These are phyloP conservation scores for Penicillium nordicum DNA, from an alignment of 2,329 filamentous ascomycete species.

Conservation along the genomic window DNA sequence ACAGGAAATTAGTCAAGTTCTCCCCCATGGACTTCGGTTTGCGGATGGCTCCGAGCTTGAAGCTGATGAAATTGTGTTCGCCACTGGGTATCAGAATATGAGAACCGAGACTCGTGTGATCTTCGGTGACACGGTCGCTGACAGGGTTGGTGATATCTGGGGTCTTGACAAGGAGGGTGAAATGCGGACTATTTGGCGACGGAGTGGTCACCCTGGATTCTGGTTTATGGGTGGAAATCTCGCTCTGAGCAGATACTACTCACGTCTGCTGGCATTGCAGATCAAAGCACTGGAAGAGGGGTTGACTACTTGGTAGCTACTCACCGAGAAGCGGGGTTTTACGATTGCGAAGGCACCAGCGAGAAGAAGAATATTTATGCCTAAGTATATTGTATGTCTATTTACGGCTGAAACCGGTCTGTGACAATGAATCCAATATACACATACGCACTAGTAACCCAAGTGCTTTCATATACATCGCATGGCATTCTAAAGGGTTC, in stretches of 20 bases:
- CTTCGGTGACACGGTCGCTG: slow-evolving; percentile 61
- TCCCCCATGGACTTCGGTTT: slow-evolving; percentile 49
- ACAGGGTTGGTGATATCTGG: slow-evolving; percentile 59
- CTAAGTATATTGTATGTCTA: neutral
- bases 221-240: slow-evolving; percentile 68
- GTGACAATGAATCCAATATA: neutral
- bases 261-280: slow-evolving; percentile 50
- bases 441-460: neutral
- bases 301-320: slow-evolving; percentile 13
- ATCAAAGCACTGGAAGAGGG: slow-evolving; percentile 46
- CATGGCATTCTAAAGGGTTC: neutral
- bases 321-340: neutral
- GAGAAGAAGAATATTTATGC: neutral
- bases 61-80: slow-evolving; percentile 63
- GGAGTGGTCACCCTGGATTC: slow-evolving; percentile 61
- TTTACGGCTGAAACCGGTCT: neutral
- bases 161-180: slow-evolving; percentile 57
- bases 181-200: slow-evolving; percentile 58
- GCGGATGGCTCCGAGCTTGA: slow-evolving; percentile 57
- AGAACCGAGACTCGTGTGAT: slow-evolving; percentile 57
- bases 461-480: neutral
- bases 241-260: slow-evolving; percentile 61
- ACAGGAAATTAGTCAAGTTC: slow-evolving; percentile 54
- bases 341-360: too few species aligned
- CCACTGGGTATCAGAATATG: slow-evolving; percentile 65